Percentiles rank a stretch among this genome's conserved stretches.
phyloP scores from a whole-genome alignment of 305 asterid genomes.

The Lippia alba region DNA sequence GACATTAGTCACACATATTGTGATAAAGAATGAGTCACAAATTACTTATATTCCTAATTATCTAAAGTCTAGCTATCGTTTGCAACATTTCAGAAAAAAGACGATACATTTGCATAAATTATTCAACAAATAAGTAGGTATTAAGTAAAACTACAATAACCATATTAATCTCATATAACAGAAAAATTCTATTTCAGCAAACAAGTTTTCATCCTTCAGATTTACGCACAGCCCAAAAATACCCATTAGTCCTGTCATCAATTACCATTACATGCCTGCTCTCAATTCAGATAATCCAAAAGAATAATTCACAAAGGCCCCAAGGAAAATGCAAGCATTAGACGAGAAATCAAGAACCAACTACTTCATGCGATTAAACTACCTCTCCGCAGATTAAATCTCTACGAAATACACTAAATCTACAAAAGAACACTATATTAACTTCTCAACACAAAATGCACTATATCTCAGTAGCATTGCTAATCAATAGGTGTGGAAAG shows the following conservation, averaged over 20 bases:
- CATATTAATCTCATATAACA: neutral
- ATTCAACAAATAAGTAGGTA: neutral
- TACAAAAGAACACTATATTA: conserved; percentile 2
- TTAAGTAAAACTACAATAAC: neutral
- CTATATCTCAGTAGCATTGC: neutral
- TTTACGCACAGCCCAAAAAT: neutral
- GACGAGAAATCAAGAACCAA: neutral
- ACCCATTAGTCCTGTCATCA: neutral
- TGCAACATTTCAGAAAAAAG: neutral
- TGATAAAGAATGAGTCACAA: conserved; percentile 8
- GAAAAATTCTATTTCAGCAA: neutral
- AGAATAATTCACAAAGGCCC: neutral
- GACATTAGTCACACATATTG: conserved; percentile 21
- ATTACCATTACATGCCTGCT: neutral
- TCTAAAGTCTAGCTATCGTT: too few species aligned
- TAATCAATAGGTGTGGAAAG: neutral
- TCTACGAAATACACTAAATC: neutral
- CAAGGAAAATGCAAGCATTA: neutral
- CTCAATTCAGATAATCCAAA: neutral
- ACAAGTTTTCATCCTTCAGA: neutral
- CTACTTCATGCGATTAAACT: neutral
- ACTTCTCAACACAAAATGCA: conserved; percentile 10
- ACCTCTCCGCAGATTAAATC: conserved; percentile 14
- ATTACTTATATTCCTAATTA: neutral
- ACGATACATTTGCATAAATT: conserved; percentile 3